Evolutionary conservation across 129 eudicot species (phyloP).

Genomic region (Gnaphalium uliginosum): DNA sequence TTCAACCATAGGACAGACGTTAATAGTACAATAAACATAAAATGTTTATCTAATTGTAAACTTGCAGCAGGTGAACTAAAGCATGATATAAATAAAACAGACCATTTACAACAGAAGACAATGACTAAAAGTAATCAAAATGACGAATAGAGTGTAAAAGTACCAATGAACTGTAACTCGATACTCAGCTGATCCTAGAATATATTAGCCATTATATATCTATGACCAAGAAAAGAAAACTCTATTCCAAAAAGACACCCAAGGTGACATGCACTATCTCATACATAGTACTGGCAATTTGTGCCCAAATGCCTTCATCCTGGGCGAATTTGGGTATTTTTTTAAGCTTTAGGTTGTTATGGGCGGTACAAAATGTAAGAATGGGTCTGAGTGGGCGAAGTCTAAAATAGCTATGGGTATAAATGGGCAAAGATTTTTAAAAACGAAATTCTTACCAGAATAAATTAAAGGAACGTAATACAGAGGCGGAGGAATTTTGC

Average conservation of each 20-base stretch:
- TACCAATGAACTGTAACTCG: not conserved
- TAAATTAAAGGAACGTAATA: too few species aligned
- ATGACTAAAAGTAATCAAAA: not conserved
- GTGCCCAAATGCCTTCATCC: too few species aligned
- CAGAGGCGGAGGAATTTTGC: too few species aligned
- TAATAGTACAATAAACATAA: not conserved
- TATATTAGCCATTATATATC: not conserved
- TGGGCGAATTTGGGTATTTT: too few species aligned
- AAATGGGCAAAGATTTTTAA: too few species aligned
- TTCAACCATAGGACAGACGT: not conserved
- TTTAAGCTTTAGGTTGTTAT: too few species aligned
- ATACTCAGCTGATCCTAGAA: too few species aligned
- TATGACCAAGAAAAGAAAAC: not conserved
- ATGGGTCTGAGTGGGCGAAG: too few species aligned
- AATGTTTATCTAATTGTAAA: not conserved
- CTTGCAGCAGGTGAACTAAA: not conserved
- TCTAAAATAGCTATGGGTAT: too few species aligned
- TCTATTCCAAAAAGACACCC: not conserved
- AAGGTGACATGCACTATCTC: conserved; percentile 4
- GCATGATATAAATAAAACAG: not conserved
- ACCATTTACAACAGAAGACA: not conserved
- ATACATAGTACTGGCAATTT: too few species aligned
- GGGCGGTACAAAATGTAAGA: too few species aligned
- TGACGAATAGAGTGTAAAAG: not conserved
- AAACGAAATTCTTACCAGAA: too few species aligned